Percentiles rank a stretch among this genome's conserved stretches.
Evolutionary conservation across 225 moss, liverwort and hornwort species (phyloP).

Genomic region (Pseudoscleropodium purum): DNA sequence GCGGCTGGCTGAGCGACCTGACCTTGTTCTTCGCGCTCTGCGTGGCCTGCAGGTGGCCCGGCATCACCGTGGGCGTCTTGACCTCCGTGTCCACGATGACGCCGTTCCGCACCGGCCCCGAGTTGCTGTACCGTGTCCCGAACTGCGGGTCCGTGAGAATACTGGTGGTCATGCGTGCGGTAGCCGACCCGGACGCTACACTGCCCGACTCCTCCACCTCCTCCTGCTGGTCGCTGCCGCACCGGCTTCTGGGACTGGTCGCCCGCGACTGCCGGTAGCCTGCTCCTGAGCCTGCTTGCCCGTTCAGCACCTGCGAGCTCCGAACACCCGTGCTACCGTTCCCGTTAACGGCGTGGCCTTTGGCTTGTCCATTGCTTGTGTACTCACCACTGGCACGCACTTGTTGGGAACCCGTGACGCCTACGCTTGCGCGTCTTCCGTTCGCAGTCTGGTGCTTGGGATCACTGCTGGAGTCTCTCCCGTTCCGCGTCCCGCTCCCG

Average conservation of each 20-base stretch:
- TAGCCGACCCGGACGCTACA: constrained; percentile 25
- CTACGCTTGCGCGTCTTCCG: constrained; percentile 34
- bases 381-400: constrained; percentile 9
- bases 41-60: constrained; percentile 66
- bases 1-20: constrained; percentile 66
- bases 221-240: constrained; percentile 21
- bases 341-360: neutral
- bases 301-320: constrained; percentile 1
- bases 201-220: constrained; percentile 55
- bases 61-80: constrained; percentile 12
- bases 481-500: neutral
- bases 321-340: neutral
- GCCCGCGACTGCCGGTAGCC: constrained; percentile 28
- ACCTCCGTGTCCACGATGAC: constrained; percentile 70
- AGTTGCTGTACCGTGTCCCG: constrained; percentile 66
- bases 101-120: constrained; percentile 63
- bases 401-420: neutral
- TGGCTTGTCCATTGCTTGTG: neutral
- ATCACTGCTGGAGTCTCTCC: constrained; percentile 33
- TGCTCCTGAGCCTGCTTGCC: constrained; percentile 4
- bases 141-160: constrained; percentile 56
- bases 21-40: constrained; percentile 75
- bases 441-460: constrained; percentile 25
- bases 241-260: constrained; percentile 62
- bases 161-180: constrained; percentile 52